Evolutionary conservation across 257 asterid species (phyloP).

Genomic region (Nicotiana knightiana): DNA sequence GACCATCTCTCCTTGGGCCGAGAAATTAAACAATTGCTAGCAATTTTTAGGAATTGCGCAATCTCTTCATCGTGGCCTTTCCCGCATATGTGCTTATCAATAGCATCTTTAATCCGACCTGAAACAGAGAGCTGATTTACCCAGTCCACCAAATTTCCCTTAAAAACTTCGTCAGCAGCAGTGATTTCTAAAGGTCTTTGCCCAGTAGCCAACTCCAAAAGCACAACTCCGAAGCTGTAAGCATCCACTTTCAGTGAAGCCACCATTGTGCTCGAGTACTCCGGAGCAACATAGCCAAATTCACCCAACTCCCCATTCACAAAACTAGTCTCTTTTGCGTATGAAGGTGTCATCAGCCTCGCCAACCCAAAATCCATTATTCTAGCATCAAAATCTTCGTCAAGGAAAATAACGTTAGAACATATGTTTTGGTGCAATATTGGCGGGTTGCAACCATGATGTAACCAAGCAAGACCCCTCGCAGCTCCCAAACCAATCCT

Average conservation of each 20-base stretch:
- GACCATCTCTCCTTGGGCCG: constrained; percentile 70
- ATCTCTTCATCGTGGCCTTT: constrained; percentile 75
- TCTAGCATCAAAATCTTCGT: constrained; percentile 89
- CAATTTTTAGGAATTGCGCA: constrained; percentile 55
- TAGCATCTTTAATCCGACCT: constrained; percentile 68
- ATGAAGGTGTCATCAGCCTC: constrained; percentile 38
- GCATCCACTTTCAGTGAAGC: constrained; percentile 58
- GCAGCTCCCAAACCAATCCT: constrained; percentile 78
- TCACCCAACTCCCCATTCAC: constrained; percentile 53
- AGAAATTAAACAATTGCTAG: constrained; percentile 57
- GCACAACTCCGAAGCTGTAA: constrained; percentile 64
- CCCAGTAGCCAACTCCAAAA: constrained; percentile 70
- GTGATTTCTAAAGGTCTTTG: constrained; percentile 64
- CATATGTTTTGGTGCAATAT: constrained; percentile 81
- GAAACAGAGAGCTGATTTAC: constrained; percentile 47
- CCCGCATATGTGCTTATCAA: constrained; percentile 48
- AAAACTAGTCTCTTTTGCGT: constrained; percentile 39
- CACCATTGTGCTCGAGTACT: constrained; percentile 48
- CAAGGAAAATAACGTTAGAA: constrained; percentile 66
- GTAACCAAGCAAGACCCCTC: constrained; percentile 94
- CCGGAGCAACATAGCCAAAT: constrained; percentile 59
- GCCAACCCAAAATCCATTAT: constrained; percentile 88
- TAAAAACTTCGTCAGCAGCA: constrained; percentile 40
- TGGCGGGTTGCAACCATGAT: constrained; percentile 88
- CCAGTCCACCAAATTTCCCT: constrained; percentile 84